A percentile compares a stretch with the other conserved stretches of the same genome.
These are phyloP conservation scores for Daphne laureola DNA, from an alignment of 441 rosid species.

Conservation along the genomic window DNA sequence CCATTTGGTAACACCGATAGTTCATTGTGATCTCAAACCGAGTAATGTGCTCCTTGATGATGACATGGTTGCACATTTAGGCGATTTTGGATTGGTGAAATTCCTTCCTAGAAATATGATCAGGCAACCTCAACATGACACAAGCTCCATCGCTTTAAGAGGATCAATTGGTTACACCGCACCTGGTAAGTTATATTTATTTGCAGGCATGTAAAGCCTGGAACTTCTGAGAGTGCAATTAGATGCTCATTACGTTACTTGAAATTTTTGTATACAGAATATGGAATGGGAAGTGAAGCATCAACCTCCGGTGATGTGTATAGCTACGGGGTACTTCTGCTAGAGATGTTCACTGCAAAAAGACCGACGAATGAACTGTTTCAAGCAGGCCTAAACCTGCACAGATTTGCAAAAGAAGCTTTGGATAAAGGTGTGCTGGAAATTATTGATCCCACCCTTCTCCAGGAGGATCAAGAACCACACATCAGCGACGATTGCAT, in stretches of 20 bases:
- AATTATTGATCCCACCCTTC: slow-evolving; percentile 12
- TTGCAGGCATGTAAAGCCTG: background rate
- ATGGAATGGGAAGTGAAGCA: slow-evolving; percentile 28
- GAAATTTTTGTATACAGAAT: slow-evolving; percentile 19
- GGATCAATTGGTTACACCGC: slow-evolving; percentile 44
- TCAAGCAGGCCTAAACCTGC: slow-evolving; percentile 24
- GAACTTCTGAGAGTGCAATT: background rate
- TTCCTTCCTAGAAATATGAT: slow-evolving; percentile 12
- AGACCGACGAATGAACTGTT: slow-evolving; percentile 35
- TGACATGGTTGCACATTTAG: slow-evolving; percentile 38
- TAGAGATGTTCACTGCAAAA: slow-evolving; percentile 35
- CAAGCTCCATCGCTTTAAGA: slow-evolving; percentile 3
- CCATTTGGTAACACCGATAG: slow-evolving; percentile 28
- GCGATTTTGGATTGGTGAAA: slow-evolving; percentile 38
- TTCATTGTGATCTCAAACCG: slow-evolving; percentile 40
- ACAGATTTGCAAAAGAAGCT: slow-evolving; percentile 28
- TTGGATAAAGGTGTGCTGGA: slow-evolving; percentile 3
- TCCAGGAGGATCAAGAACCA: background rate
- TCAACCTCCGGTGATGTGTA: slow-evolving; percentile 35
- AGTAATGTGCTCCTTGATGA: slow-evolving; percentile 42
- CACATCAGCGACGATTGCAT: no score
- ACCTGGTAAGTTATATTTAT: slow-evolving; percentile 23
- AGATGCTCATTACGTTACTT: background rate
- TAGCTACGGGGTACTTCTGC: slow-evolving; percentile 36
- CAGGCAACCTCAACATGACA: no score